Evolutionary conservation across 208 protist genomes (phyloP), one percentile per base, ranked within the genome.

Genomic region (Vickermania ingenoplastis): DNA sequence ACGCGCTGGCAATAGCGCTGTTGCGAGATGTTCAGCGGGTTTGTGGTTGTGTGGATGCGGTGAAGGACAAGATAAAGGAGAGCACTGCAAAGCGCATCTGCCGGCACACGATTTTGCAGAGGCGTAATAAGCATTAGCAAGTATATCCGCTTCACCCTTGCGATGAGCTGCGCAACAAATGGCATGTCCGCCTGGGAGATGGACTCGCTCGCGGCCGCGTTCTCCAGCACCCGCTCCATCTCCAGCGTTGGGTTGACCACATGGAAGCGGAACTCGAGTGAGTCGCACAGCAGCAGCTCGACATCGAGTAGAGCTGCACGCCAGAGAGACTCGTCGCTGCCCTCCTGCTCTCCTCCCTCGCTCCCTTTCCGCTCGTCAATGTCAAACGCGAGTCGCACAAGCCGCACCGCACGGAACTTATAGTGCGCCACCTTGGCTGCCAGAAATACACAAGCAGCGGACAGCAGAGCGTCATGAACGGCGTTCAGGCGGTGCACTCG

Each of bases 371-470:
- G 27, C 2, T 41, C 57, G 51, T 74, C 59, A 24, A 91, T 55
- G 31, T 91, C 88, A 53, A 94, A 84, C 4, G 79, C 78, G 28
- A 71, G 28, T 26, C 67, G 60, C 48, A 91, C 69, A 26, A 94
- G 62, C 21, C 78, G 66, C 17, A 65, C 79, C 2, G 85, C 69
- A 23, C 75, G 77, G n/a, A 91, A 59, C 59, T 83, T 82, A 27
- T 83, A 86, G 64, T 94, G 88, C 61, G 91, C 83, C 3, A 94
- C 81, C 53, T 94, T 94, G 7, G 69, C 75, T 21, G 88, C 88
- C 14, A 94, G 71, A 62, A 94, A 94, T 21, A 89, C 71, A 58
- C 81, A 88, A 1, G 88, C 79, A 14, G 80, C 74, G 56, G 73
- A 79, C 4, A 94, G 72, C 14, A 94, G 77, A 3, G 86, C 67